Conservation (phyloP, 768 basidiomycete species). For the Leccinum sublutescens region DNA sequence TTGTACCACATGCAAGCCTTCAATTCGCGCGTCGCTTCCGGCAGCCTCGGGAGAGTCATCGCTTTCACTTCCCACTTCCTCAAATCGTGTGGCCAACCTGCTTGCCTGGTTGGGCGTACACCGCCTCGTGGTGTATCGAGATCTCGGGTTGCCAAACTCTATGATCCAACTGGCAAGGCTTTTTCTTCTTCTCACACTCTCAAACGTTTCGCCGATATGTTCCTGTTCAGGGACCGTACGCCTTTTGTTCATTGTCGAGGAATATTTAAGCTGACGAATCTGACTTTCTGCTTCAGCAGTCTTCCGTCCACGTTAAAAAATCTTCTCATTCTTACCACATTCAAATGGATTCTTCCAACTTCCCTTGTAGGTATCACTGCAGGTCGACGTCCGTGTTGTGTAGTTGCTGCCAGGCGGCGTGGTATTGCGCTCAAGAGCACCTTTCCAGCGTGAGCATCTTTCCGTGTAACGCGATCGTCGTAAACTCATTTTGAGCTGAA, state of each 20-base stretch:
- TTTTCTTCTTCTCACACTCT: constrained; percentile 9
- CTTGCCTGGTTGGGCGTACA: constrained; percentile 19
- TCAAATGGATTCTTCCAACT: not conserved
- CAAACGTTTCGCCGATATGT: constrained; percentile 4
- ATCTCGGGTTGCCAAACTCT: constrained; percentile 18
- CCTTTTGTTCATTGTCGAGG: constrained; percentile 18
- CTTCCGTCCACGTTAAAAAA: constrained; percentile 13
- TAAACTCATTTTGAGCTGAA: constrained; percentile 8
- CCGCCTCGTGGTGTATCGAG: constrained; percentile 19
- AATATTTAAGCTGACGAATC: constrained; percentile 16
- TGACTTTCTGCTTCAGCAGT: constrained; percentile 3
- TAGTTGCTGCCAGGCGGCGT: constrained; percentile 76
- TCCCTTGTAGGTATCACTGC: constrained; percentile 63
- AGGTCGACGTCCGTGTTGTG: constrained; percentile 83
- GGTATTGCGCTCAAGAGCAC: constrained; percentile 82
- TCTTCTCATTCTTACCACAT: constrained; percentile 13
- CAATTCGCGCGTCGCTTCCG: not conserved
- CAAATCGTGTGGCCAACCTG: constrained; percentile 1
- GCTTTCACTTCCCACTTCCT: not conserved
- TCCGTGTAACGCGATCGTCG: constrained; percentile 18
- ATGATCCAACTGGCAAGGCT: not conserved
- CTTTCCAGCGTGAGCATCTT: constrained; percentile 53
- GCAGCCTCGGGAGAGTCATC: not conserved
- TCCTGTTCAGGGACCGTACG: constrained; percentile 8
- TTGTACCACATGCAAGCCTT: not conserved